Evolutionary conservation across 805 yeast genomes (phyloP).

Genomic region (Teunomyces kruisii): DNA sequence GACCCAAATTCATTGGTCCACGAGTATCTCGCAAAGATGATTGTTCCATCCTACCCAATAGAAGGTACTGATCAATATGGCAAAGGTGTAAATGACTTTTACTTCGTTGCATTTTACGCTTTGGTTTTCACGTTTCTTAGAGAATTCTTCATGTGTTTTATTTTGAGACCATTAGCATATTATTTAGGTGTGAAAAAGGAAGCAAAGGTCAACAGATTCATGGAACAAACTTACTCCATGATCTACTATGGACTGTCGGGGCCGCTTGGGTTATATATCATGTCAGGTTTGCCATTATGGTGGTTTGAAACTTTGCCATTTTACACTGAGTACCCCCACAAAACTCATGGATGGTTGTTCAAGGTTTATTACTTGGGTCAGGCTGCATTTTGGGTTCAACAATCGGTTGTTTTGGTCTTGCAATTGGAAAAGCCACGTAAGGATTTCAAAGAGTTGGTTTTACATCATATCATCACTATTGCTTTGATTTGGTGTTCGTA

Average conservation of each 20-base stretch:
- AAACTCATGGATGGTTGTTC: slow-evolving; percentile 63
- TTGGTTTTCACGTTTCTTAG: slow-evolving; percentile 86
- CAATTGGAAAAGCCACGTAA: slow-evolving; percentile 94
- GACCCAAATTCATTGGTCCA: slow-evolving; percentile 60
- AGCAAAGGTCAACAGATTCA: slow-evolving; percentile 71
- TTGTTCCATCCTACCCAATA: slow-evolving; percentile 63
- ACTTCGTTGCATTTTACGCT: slow-evolving; percentile 77
- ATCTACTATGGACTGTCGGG: slow-evolving; percentile 79
- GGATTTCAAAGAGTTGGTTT: slow-evolving; percentile 85
- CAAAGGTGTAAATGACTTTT: slow-evolving; percentile 82
- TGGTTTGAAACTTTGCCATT: slow-evolving; percentile 80
- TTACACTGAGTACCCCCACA: slow-evolving; percentile 82
- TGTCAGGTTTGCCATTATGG: slow-evolving; percentile 83
- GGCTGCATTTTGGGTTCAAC: slow-evolving; percentile 98
- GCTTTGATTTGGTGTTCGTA: slow-evolving; percentile 83
- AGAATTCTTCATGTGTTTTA: slow-evolving; percentile 84
- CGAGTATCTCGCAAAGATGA: slow-evolving; percentile 56
- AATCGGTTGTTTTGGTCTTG: slow-evolving; percentile 74
- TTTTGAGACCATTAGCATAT: slow-evolving; percentile 71
- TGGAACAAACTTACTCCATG: slow-evolving; percentile 89
- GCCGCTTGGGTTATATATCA: slow-evolving; percentile 85
- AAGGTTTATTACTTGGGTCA: slow-evolving; percentile 86
- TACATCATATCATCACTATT: slow-evolving; percentile 92
- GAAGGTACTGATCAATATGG: slow-evolving; percentile 71
- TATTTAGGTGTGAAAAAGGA: slow-evolving; percentile 50